Evolutionary conservation across 768 basidiomycete species (phyloP), one percentile per base, ranked within the genome.

Genomic region (Serendipita vermifera): DNA sequence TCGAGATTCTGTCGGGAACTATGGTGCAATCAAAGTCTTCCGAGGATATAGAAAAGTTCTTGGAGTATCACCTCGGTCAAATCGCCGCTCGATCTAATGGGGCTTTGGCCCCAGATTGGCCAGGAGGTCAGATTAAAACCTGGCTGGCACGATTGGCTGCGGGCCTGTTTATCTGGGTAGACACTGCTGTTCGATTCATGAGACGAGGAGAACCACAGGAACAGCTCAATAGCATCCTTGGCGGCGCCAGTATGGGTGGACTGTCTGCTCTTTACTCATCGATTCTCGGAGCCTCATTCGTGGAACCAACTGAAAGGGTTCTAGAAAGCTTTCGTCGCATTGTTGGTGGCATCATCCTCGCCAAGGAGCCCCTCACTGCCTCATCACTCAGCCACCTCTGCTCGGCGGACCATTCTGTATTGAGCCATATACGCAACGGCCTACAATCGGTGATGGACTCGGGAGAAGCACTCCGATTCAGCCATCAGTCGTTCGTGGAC

Each of bases 401-500:
- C 22, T 51, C 46, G 15, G 31, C 31, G 29, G 31, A 6, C 3
- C 20, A 20, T 15, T 26, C 27, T 7, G 5, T 5, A 6, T 20
- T 51, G 20, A 29, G 31, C 22, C 27, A 51, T 29, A 51, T 26
- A 9, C 31, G 46, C 46, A 51, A 6, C 5, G 46, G 20, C 17
- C 5, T 51, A n/a, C n/a, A 29, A 51, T 29, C 46, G 7, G 7
- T 51, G 7, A 20, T 51, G 46, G 46, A 51, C 22, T 4, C 24
- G 7, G 20, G 22, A 51, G 20, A n/a, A 6, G n/a, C 9, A 4
- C 22, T 51, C 15, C 46, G 46, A 20, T 51, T 51, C 22, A 7
- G 29, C 29, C 46, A 51, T 26, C 46, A 51, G 22, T 51, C 46
- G 31, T 51, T 51, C n/a, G 22, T 51, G 15, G 46, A 51, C 46